phyloP scores from a whole-genome alignment of 2,329 filamentous ascomycete species.

The Sporothrix pseudoabietina region DNA sequence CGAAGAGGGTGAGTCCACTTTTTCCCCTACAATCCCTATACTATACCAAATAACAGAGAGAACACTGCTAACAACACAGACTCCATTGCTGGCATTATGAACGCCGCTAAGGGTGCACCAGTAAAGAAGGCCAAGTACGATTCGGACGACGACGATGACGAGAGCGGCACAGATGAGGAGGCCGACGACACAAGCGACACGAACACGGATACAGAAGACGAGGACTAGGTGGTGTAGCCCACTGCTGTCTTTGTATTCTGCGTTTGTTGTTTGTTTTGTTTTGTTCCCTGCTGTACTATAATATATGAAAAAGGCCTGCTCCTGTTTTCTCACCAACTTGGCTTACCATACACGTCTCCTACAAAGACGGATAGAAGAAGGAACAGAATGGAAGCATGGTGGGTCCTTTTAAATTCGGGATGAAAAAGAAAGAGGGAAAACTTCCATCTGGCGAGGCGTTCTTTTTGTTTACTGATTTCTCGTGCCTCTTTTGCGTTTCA shows the following conservation, averaged over 20 bases:
- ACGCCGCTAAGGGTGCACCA: conserved; percentile 74
- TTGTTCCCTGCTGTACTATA: not conserved
- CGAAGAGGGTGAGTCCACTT: conserved; percentile 79
- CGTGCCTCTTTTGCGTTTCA: not conserved
- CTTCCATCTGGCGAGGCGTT: conserved; percentile 26
- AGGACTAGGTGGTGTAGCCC: conserved; percentile 46
- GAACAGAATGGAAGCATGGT: not conserved
- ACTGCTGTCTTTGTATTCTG: not conserved
- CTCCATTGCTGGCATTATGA: conserved; percentile 88
- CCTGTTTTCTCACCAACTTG: not conserved
- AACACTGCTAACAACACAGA: conserved; percentile 54
- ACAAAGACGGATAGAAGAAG: conserved; percentile 7
- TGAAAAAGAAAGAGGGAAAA: not conserved
- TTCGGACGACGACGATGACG: conserved; percentile 57
- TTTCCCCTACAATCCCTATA: not conserved
- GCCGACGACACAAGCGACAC: conserved; percentile 67
- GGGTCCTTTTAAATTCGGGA: not conserved
- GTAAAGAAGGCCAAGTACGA: conserved; percentile 57
- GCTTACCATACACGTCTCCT: not conserved
- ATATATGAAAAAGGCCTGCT: conserved; percentile 4
- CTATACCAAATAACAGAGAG: no score
- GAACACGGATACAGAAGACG: conserved; percentile 68
- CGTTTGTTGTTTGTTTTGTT: not conserved
- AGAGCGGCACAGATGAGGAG: conserved; percentile 80
- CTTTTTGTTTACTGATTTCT: not conserved